Base-by-base conservation (phyloP, 2,329 filamentous ascomycete species). In the Nothophoma quercina region DNA sequence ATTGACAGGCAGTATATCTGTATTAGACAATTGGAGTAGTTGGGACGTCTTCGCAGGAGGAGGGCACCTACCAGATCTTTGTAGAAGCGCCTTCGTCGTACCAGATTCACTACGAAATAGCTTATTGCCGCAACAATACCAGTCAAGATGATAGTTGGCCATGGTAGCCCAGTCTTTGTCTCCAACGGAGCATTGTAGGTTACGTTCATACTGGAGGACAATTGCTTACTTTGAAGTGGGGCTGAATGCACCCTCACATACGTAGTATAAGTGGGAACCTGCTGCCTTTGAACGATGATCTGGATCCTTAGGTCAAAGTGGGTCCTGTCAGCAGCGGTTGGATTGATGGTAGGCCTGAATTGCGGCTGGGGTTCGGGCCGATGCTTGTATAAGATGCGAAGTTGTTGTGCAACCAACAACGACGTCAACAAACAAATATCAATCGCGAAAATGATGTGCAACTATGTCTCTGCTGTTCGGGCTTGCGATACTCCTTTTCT, bases 31-130 rank as follows among this genome's bases (percentile, higher is more conserved):
- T n/a, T n/a, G n/a, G n/a, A n/a, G n/a, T n/a, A n/a, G n/a, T n/a
- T n/a, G n/a, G n/a, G n/a, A n/a, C n/a, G n/a, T n/a, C n/a, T n/a
- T n/a, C n/a, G n/a, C n/a, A 21, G 25, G 18, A 12, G 23, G 28
- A 18, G 16, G 13, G 7, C 10, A 40, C 60, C 9, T 56, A 69
- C 65, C 36, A 70, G 33, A 19, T 67, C 53, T 28, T 56, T 64
- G 38, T 61, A 70, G 25, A 59, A 63, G 1, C 59, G 58, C 7
- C 67, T 63, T 39, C 63, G 60, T 19, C 62, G 55, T 9, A 63
- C 28, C 7, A 70, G n/a, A 23, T 48, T 62, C 16, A 58, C 39
- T 4, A 59, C 10, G 7, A 62, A 58, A 39, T 69, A 70, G 4
- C 46, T 36, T 6, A 68, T 19, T 5, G 47, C 55, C 18, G 61